Evolutionary conservation across 106 monocot genomes (phyloP).

Genomic region (Phalaenopsis aphrodite): DNA sequence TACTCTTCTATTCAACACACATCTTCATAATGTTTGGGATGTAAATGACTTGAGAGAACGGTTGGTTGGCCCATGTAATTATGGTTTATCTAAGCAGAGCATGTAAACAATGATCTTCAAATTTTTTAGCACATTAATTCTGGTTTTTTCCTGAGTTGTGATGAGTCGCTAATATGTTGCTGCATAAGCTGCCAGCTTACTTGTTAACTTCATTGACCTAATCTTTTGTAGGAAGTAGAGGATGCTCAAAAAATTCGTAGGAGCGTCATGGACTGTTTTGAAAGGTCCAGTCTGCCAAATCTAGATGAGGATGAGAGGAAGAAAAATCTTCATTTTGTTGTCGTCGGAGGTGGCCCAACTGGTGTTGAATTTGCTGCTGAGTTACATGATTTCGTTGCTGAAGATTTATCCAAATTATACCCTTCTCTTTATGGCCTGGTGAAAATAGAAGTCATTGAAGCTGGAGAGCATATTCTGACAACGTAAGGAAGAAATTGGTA

Average conservation of each 20-base stretch:
- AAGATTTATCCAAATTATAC: slow-evolving; percentile 49
- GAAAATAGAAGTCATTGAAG: slow-evolving; percentile 46
- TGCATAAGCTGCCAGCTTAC: background rate
- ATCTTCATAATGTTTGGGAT: background rate
- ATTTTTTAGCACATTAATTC: background rate
- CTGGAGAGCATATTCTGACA: slow-evolving; percentile 54
- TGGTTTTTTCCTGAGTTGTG: background rate
- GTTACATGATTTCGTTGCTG: slow-evolving; percentile 58
- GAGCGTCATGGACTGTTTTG: slow-evolving; percentile 16
- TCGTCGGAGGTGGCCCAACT: slow-evolving; percentile 50
- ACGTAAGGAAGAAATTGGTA: slow-evolving; percentile 25
- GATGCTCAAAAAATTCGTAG: slow-evolving; percentile 12
- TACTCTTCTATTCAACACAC: background rate
- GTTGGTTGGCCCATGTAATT: background rate
- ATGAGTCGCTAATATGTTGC: background rate
- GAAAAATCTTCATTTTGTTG: slow-evolving; percentile 16
- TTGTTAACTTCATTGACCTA: background rate
- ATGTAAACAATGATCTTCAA: background rate
- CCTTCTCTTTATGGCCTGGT: slow-evolving; percentile 33
- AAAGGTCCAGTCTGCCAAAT: slow-evolving; percentile 7
- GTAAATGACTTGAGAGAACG: background rate
- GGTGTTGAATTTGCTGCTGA: slow-evolving; percentile 77
- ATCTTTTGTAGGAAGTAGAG: slow-evolving; percentile 11
- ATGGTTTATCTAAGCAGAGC: background rate
- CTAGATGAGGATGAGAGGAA: slow-evolving; percentile 12